These are phyloP conservation scores for Cucurbita moschata DNA, from an alignment of 306 rosid species.

Conservation along the genomic window DNA sequence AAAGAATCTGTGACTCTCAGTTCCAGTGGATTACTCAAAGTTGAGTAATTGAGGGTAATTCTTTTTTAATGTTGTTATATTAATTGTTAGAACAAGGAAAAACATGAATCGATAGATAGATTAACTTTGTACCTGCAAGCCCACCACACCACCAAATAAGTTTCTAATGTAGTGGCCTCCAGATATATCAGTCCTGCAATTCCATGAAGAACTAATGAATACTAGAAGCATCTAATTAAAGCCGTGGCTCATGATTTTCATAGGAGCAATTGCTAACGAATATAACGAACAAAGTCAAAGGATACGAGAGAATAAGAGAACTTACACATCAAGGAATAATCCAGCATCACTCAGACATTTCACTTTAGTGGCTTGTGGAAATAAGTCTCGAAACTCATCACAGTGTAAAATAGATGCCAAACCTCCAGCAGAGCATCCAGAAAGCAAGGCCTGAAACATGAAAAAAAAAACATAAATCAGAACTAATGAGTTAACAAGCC, in stretches of 20 bases:
- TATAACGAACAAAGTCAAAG: neutral
- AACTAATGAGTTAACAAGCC: neutral
- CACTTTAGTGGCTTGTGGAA: slow-evolving; percentile 51
- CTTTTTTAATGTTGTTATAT: neutral
- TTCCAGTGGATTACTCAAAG: neutral
- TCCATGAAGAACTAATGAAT: slow-evolving; percentile 6
- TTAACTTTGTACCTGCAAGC: slow-evolving; percentile 48
- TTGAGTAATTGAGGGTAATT: neutral
- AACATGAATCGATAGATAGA: neutral
- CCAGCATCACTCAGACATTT: slow-evolving; percentile 98
- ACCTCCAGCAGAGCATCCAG: slow-evolving; percentile 99
- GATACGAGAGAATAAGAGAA: slow-evolving; percentile 1
- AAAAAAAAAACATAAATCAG: neutral
- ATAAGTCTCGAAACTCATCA: slow-evolving; percentile 50
- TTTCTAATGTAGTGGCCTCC: slow-evolving; percentile 53
- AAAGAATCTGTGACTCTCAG: neutral
- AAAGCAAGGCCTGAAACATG: slow-evolving; percentile 70
- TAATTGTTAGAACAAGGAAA: neutral
- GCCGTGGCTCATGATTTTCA: neutral
- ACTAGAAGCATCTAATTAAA: neutral
- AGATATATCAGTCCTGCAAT: slow-evolving; percentile 44
- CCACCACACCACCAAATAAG: slow-evolving; percentile 55
- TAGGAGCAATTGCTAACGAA: neutral
- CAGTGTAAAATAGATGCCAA: slow-evolving; percentile 85
- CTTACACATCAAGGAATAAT: slow-evolving; percentile 85